phyloP scores from a whole-genome alignment of 179 eudicot genomes.

The Beta lomatogona region DNA sequence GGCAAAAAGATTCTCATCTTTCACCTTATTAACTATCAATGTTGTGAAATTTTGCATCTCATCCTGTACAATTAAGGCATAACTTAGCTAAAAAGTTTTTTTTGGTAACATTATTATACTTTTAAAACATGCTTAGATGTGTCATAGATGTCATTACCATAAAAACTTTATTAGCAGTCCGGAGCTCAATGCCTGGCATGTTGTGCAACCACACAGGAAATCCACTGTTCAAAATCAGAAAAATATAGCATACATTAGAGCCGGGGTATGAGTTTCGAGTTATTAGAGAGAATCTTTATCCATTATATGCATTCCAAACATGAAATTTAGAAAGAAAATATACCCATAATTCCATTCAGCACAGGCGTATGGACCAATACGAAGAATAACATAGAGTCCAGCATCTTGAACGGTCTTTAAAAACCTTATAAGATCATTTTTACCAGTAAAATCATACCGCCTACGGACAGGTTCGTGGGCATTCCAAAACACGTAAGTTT shows the following conservation, averaged over 20 bases:
- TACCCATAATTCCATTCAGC: conserved; percentile 59
- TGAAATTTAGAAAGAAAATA: not conserved
- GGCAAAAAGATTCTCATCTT: conserved; percentile 43
- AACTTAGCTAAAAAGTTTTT: not conserved
- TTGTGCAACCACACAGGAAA: conserved; percentile 49
- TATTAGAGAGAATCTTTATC: too few species aligned
- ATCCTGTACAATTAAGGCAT: conserved; percentile 22
- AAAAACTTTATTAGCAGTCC: conserved; percentile 38
- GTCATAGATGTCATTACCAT: conserved; percentile 22
- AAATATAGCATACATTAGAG: too few species aligned
- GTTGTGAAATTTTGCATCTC: conserved; percentile 47
- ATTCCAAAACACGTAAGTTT: conserved; percentile 48
- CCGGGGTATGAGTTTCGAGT: too few species aligned
- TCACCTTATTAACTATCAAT: conserved; percentile 39
- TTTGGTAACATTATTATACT: too few species aligned
- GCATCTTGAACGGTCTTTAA: conserved; percentile 38
- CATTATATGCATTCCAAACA: too few species aligned
- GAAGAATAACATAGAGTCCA: conserved; percentile 44
- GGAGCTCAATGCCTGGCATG: conserved; percentile 41
- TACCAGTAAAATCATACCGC: conserved; percentile 45
- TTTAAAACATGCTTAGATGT: too few species aligned
- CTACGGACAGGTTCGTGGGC: conserved; percentile 39
- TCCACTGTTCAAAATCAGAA: conserved; percentile 22
- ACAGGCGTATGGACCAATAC: conserved; percentile 47
- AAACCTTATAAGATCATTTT: conserved; percentile 36